Base-by-base conservation (phyloP, 768 basidiomycete genomes). In the Phanerochaete carnosa region DNA sequence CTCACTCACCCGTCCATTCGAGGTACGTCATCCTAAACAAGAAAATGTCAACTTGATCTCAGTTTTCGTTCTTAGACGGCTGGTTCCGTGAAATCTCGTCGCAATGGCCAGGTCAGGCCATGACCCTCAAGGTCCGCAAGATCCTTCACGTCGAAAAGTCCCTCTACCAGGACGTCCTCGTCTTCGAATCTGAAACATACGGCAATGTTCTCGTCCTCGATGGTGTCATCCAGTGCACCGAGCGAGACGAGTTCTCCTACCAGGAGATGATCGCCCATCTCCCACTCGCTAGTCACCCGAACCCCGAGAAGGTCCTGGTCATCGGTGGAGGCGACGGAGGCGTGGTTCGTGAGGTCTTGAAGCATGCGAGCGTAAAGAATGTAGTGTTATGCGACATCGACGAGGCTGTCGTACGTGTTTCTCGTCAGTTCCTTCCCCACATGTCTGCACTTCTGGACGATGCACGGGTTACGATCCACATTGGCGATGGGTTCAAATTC, bases 201-300 rank as follows among this genome's bases (percentile, higher is more conserved):
- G 96, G 96, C n/a, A 98, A 98, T 69, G 95, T 98, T 49, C 83
- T 99, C 59, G 88, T 95, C 22, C 85, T 99, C 30, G 96, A 99
- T 72, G 92, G 94, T 56, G 94, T 90, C 58, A 91, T 99, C 66
- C 96, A 99, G 74, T 94, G 91, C 77, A 97, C 95, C 1, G 97
- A 99, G 76, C 87, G 95, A 50, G 97, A 99, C 71, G 97, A 99
- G 75, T 99, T 99, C 76, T 95, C 95, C 12, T 98, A 98, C 76
- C 95, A 98, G 70, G 96, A 99, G 78, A 97, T 98, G 96, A 98
- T 99, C 69, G 83, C 96, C 5, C 96, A 98, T 77, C 77, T 99
- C 56, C 97, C 97, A n/a, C 82, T 98, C 64, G 88, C 93, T 13
- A 94, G 88, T 62, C 97, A 99, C 75, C 96, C 97, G 25, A 91